Base-by-base conservation (phyloP, 305 asterid genomes). In the Rubia tinctorum region DNA sequence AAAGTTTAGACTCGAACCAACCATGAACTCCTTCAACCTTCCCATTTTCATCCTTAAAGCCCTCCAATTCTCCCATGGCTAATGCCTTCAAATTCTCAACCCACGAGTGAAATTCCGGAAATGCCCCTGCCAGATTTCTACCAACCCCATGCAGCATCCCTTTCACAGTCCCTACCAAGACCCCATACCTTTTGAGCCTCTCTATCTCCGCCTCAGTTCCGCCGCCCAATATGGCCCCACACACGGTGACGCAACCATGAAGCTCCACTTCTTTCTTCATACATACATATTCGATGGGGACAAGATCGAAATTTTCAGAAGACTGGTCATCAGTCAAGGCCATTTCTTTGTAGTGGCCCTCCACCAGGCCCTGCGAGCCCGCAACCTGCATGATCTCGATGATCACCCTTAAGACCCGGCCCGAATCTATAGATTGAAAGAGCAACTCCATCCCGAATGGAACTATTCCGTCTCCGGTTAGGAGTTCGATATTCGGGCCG, bases 221-320 rank as follows among this genome's bases (percentile, higher is more conserved):
- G 8, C 95, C 96, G 14, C 93, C 96, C 69, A 92, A 71, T 69
- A 90, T 88, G 65, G 93, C 97, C 8, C 97, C 97, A 76, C 95
- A 88, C 7, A 91, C 91, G 20, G 90, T 92, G n/a, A 89, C 98
- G 56, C 96, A 90, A 1, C 83, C 88, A 69, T 90, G 86, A 45
- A 88, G 56, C 76, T 73, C 87, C 0, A 93, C 97, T 71, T 80
- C 89, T 42, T 80, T 88, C 69, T 88, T 91, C 88, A 22, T 80
- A 68, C 84, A 74, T 25, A 80, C 84, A 15, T 83, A 70, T 45
- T 87, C 90, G 0, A 80, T 60, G 8, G 44, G 2, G 22, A 71
- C 81, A 14, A 18, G 22, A 13, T 80, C 85, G 64, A 13, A 20
- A 58, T 22, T 18, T 8, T 18, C 53, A 10, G 12, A 10, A 53